phyloP scores from a whole-genome alignment of 169 alveolate genomes.

The Cystoisospora suis region DNA sequence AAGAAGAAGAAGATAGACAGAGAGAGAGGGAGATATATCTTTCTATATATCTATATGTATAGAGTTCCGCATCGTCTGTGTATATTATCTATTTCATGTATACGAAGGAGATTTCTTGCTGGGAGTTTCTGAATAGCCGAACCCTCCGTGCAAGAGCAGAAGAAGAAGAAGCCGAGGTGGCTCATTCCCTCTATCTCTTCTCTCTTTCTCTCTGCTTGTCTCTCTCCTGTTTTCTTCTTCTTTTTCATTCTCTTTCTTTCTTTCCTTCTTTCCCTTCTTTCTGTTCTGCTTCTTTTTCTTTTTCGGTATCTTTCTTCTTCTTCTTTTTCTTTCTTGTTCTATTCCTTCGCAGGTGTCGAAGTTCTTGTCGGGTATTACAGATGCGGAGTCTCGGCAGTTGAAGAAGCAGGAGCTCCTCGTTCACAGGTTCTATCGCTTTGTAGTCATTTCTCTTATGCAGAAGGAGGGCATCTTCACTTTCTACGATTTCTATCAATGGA shows the following conservation, averaged over 20 bases:
- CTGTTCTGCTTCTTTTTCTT: neutral
- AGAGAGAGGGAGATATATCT: no score
- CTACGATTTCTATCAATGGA: slow-evolving; percentile 21
- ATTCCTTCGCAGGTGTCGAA: neutral
- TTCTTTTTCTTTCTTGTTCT: neutral
- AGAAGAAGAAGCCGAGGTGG: no score
- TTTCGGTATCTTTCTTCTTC: neutral
- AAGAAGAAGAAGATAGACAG: neutral
- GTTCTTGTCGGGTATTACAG: slow-evolving; percentile 1
- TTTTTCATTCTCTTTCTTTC: neutral
- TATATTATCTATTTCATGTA: no score
- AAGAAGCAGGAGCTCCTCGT: neutral
- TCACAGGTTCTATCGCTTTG: neutral
- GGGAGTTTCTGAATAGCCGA: no score
- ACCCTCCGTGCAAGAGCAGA: no score
- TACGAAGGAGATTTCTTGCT: no score
- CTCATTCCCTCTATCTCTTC: neutral
- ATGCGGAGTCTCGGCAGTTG: slow-evolving; percentile 30
- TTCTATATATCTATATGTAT: neutral
- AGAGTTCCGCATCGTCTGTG: neutral
- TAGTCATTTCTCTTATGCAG: slow-evolving; percentile 9
- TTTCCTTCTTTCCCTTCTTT: neutral
- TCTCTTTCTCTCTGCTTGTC: neutral
- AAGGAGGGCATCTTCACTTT: slow-evolving; percentile 10
- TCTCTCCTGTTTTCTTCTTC: neutral